Conservation (phyloP, 306 rosid species). For the Trifolium subterraneum region DNA sequence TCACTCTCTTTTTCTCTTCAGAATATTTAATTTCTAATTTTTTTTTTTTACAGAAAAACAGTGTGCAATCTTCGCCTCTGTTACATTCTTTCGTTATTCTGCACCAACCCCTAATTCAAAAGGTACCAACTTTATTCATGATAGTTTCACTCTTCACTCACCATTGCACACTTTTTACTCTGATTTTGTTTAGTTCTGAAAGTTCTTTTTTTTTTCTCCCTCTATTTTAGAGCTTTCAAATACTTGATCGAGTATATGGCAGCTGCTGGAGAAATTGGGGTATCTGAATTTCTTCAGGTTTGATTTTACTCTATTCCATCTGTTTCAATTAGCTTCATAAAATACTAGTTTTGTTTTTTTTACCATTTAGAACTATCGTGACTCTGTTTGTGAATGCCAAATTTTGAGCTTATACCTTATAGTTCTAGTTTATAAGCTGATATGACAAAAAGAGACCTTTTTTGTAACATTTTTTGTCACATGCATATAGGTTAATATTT, state of each 20-base stretch:
- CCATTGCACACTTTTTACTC: background rate
- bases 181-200: background rate
- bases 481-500: too few species aligned
- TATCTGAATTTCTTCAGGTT: conserved; percentile 65
- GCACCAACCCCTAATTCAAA: background rate
- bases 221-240: conserved; percentile 14
- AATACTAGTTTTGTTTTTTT: background rate
- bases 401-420: too few species aligned
- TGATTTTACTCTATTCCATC: conserved; percentile 23
- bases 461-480: too few species aligned
- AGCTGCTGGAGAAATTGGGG: conserved; percentile 55
- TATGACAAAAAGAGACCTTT: too few species aligned
- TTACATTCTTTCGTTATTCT: background rate
- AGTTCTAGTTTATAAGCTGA: too few species aligned
- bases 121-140: background rate
- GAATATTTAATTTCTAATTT: background rate
- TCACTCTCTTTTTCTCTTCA: background rate
- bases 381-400: too few species aligned
- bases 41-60: background rate
- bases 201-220: background rate
- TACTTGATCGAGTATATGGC: conserved; percentile 50
- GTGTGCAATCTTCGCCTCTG: background rate
- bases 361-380: too few species aligned
- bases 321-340: background rate
- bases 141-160: background rate